These are phyloP conservation scores for Parsonsia alboflavescens DNA, from an alignment of 257 asterid species.

Conservation along the genomic window DNA sequence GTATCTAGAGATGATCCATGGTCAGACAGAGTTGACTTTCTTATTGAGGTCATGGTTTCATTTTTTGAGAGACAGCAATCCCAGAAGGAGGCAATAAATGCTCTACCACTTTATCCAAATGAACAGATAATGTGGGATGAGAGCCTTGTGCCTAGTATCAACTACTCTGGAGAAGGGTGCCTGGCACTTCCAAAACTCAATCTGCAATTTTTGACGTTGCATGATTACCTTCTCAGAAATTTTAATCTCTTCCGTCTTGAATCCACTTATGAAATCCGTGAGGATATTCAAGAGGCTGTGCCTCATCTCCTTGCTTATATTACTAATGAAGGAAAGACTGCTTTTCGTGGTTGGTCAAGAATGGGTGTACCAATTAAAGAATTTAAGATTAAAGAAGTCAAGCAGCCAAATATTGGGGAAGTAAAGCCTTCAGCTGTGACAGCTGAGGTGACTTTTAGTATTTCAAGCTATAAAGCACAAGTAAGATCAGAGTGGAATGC, in stretches of 20 bases:
- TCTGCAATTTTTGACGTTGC: slow-evolving; percentile 90
- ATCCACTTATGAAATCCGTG: slow-evolving; percentile 97
- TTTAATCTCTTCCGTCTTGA: slow-evolving; percentile 98
- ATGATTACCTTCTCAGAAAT: slow-evolving; percentile 93
- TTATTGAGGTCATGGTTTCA: slow-evolving; percentile 85
- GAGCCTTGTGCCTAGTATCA: slow-evolving; percentile 97
- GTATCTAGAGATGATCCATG: slow-evolving; percentile 79
- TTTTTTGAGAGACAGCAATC: slow-evolving; percentile 92
- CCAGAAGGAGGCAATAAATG: slow-evolving; percentile 94
- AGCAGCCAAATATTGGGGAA: slow-evolving; percentile 97
- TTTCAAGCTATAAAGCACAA: slow-evolving; percentile 92
- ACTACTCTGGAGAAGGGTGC: slow-evolving; percentile 99
- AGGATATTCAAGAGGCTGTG: slow-evolving; percentile 97
- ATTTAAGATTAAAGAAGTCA: slow-evolving; percentile 68
- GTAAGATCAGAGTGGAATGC: slow-evolving; percentile 98
- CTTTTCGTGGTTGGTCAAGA: slow-evolving; percentile 99
- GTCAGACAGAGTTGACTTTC: slow-evolving; percentile 93
- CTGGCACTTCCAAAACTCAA: slow-evolving; percentile 98
- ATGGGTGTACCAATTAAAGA: slow-evolving; percentile 95
- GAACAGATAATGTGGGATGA: slow-evolving; percentile 99
- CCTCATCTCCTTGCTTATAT: slow-evolving; percentile 88
- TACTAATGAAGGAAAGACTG: slow-evolving; percentile 92
- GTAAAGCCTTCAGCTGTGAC: slow-evolving; percentile 92
- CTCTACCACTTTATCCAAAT: slow-evolving; percentile 95
- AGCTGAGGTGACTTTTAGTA: slow-evolving; percentile 83